A percentile compares a stretch with the other conserved stretches of the same genome.
These are phyloP conservation scores for Lachancea lanzarotensis DNA, from an alignment of 805 yeast species.

Conservation along the genomic window DNA sequence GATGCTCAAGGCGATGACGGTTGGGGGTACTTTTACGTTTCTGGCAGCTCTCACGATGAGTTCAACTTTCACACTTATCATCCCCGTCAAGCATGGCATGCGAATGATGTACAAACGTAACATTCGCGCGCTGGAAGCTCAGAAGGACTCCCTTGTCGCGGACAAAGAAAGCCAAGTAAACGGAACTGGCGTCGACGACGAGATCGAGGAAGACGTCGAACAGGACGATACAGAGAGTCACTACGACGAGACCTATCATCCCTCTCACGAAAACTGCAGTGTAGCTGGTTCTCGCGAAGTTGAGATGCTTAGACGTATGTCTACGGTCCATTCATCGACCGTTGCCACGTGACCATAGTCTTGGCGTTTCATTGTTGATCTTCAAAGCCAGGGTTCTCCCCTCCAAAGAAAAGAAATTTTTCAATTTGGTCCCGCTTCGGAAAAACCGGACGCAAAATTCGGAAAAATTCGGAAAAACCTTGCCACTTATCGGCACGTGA, in stretches of 20 bases:
- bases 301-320: constrained; percentile 1
- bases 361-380: too few relatives aligned
- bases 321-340: constrained; percentile 1
- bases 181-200: neutral
- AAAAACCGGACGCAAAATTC: neutral
- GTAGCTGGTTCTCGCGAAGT: neutral
- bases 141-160: neutral
- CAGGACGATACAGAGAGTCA: neutral
- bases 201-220: neutral
- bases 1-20: constrained; percentile 51
- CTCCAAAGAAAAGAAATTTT: too few relatives aligned
- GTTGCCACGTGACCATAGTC: neutral
- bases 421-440: too few relatives aligned
- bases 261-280: neutral
- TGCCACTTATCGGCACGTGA: neutral
- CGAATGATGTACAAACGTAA: constrained; percentile 1
- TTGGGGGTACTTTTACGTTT: constrained; percentile 77
- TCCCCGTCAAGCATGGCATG: constrained; percentile 30
- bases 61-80: constrained; percentile 20
- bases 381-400: too few relatives aligned
- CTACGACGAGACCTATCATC: neutral
- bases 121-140: neutral
- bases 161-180: too few relatives aligned
- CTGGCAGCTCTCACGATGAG: constrained; percentile 45
- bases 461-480: neutral